phyloP scores from a whole-genome alignment of 2,329 filamentous ascomycete species.

The Ophiocordyceps robertsii region DNA sequence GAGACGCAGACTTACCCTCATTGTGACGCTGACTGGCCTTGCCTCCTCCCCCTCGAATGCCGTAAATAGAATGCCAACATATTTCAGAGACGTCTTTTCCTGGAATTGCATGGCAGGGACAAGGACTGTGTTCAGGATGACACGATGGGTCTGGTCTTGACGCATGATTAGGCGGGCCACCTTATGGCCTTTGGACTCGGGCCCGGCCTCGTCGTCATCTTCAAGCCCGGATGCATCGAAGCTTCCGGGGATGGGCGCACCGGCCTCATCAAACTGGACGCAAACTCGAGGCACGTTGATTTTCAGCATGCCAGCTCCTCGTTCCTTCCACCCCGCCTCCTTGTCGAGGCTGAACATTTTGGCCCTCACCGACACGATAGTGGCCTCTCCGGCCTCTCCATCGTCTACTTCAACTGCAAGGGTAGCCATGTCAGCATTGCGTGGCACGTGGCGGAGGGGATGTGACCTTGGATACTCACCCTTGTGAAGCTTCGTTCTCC shows the following conservation, averaged over 20 bases:
- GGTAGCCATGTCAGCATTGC: neutral
- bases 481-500: conserved; percentile 53
- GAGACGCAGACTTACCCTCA: conserved; percentile 34
- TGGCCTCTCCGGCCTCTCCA: conserved; percentile 73
- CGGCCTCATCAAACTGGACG: conserved; percentile 40
- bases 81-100: conserved; percentile 60
- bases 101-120: conserved; percentile 70
- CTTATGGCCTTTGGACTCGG: conserved; percentile 21
- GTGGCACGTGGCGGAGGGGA: neutral
- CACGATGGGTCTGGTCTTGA: conserved; percentile 75
- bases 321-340: conserved; percentile 72
- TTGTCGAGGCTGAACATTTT: conserved; percentile 75
- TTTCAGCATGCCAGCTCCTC: conserved; percentile 72
- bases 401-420: conserved; percentile 57
- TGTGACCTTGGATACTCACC: conserved; percentile 34
- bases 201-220: conserved; percentile 24
- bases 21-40: conserved; percentile 43
- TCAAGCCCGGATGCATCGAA: conserved; percentile 42
- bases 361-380: conserved; percentile 60
- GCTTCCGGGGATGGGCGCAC: conserved; percentile 32
- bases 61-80: conserved; percentile 53
- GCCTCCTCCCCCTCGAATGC: conserved; percentile 44
- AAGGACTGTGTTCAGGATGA: conserved; percentile 76
- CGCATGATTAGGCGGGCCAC: conserved; percentile 73
- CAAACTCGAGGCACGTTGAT: conserved; percentile 58